Evolutionary conservation across 192 early-diverging fungal species (phyloP), one percentile per base, ranked within the genome.

Genomic region (Gryganskiella cystojenkinii): DNA sequence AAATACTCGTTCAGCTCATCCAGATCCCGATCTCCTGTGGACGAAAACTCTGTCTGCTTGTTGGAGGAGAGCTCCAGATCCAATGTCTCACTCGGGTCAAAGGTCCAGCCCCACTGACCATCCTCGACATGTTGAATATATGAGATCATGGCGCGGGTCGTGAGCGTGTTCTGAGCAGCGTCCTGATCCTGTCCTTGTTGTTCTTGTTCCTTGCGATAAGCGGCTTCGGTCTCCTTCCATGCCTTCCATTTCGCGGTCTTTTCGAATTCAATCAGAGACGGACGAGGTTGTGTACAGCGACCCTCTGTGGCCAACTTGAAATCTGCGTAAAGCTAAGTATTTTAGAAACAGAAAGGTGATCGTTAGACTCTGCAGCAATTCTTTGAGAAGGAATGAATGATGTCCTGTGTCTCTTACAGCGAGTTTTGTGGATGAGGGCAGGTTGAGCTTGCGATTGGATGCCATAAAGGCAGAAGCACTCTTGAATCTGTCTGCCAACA

Each of bases 221-320:
- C 49, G 1, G 75, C 69, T 22, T 64, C 82, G 0, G 69, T 46
- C 49, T 74, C 76, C 30, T 79, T 83, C 78, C 82, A 83, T 25
- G 82, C 67, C 30, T 83, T 78, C 82, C 82, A 83, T 56, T 83
- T 83, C 37, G 76, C 82, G 45, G 67, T 46, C 44, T 63, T 75
- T 56, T 68, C 71, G 55, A 83, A 82, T 34, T 82, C 81, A 33
- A 82, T 49, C 22, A 82, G 54, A 0, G 81, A 82, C 8, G 81
- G 81, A 28, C 71, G 70, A 7, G 65, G 42, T 3, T 64, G 57
- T 24, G 61, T 79, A 42, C 81, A 82, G 11, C 51, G 58, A 5
- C 81, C 81, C 25, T 79, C 67, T n/a, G 81, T 82, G 3, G 81
- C 74, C 4, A 64, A 4, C 49, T 82, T 82, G 71, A 61, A 82